These are phyloP conservation scores for Clitopilus passeckerianus DNA, from an alignment of 768 basidiomycete species.

Conservation along the genomic window DNA sequence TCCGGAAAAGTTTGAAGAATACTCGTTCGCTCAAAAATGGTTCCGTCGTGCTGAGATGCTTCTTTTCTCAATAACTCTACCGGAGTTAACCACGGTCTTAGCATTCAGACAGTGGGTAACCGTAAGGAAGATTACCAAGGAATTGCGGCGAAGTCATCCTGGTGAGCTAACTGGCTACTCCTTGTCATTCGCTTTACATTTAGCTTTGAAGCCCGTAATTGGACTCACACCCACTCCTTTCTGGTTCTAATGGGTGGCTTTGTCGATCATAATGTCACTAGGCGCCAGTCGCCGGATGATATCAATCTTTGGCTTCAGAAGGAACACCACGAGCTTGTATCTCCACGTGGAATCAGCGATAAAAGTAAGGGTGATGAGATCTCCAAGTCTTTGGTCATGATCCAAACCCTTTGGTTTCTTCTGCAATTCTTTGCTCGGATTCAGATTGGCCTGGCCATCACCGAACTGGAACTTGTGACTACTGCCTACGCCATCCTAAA, in stretches of 20 bases:
- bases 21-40: background rate
- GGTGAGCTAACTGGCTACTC: background rate
- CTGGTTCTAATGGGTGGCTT: constrained; percentile 25
- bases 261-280: constrained; percentile 1
- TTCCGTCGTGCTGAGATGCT: background rate
- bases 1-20: background rate
- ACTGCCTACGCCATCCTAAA: constrained; percentile 23
- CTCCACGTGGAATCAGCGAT: constrained; percentile 17
- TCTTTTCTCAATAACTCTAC: background rate
- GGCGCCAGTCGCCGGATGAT: background rate
- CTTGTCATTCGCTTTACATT: background rate
- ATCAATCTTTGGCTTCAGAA: background rate
- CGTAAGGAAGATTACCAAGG: constrained; percentile 3
- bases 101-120: constrained; percentile 10
- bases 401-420: constrained; percentile 28
- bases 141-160: background rate
- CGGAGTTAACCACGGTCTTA: constrained; percentile 2
- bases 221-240: constrained; percentile 17
- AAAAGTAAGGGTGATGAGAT: constrained; percentile 25
- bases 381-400: constrained; percentile 21
- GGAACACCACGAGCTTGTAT: background rate
- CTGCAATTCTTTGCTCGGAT: constrained; percentile 19
- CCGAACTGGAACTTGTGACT: constrained; percentile 26
- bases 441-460: constrained; percentile 15
- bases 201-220: background rate